These are phyloP conservation scores for Monilinia polystroma DNA, from an alignment of 2,329 filamentous ascomycete species.

Conservation along the genomic window DNA sequence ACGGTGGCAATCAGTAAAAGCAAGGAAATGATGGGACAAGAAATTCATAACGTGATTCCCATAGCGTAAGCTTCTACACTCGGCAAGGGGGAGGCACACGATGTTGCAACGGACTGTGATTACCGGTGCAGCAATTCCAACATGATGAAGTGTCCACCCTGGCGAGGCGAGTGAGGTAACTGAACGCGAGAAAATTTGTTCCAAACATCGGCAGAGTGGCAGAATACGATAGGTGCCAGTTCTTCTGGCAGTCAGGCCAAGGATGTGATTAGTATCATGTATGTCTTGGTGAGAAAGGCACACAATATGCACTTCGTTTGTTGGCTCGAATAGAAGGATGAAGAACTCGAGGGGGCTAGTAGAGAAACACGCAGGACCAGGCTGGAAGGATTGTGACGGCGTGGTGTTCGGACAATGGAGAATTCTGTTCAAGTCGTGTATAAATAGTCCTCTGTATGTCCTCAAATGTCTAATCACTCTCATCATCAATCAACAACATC, in stretches of 20 bases:
- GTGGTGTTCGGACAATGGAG: slow-evolving; percentile 21
- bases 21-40: slow-evolving; percentile 32
- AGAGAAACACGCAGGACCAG: slow-evolving; percentile 20
- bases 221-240: slow-evolving; percentile 24
- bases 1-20: slow-evolving; percentile 25
- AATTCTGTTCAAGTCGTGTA: slow-evolving; percentile 25
- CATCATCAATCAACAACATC: slow-evolving; percentile 35
- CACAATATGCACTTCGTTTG: slow-evolving; percentile 33
- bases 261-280: slow-evolving; percentile 24
- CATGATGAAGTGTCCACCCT: slow-evolving; percentile 27
- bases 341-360: slow-evolving; percentile 17
- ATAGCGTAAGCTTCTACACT: slow-evolving; percentile 29
- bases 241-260: slow-evolving; percentile 9
- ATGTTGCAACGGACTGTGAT: slow-evolving; percentile 24
- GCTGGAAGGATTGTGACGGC: slow-evolving; percentile 24
- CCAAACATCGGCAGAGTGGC: slow-evolving; percentile 21
- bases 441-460: slow-evolving; percentile 34
- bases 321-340: slow-evolving; percentile 29
- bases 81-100: slow-evolving; percentile 28
- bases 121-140: slow-evolving; percentile 28
- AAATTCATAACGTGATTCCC: slow-evolving; percentile 38
- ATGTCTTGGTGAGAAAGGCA: slow-evolving; percentile 28
- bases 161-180: slow-evolving; percentile 27
- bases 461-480: slow-evolving; percentile 11
- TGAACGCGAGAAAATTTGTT: slow-evolving; percentile 13